Base-by-base conservation (phyloP, 2,329 filamentous ascomycete species). In the Rugonectria rugulosa region DNA sequence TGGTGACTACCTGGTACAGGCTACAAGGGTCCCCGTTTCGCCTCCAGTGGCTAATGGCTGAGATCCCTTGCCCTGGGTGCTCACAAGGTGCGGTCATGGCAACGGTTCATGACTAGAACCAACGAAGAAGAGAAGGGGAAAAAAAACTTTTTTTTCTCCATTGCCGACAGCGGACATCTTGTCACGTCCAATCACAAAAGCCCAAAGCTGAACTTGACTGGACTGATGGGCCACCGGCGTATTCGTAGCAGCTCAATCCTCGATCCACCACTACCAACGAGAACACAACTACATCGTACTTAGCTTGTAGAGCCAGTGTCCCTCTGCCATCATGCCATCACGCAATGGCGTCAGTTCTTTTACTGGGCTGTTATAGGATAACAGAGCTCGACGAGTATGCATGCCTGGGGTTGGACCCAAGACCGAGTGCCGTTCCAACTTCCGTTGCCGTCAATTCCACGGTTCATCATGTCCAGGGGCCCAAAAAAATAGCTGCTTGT, bases 281-380 rank as follows among this genome's bases (percentile, higher is more conserved):
- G n/a, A n/a, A n/a, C n/a, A n/a, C n/a, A n/a, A n/a, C n/a, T n/a
- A n/a, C n/a, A n/a, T n/a, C n/a, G n/a, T n/a, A n/a, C n/a, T n/a
- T n/a, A n/a, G n/a, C n/a, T n/a, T n/a, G n/a, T n/a, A n/a, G n/a
- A n/a, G 56, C 62, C 53, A 64, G 19, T 23, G 45, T 43, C 47
- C 57, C 54, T 56, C 64, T 68, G 58, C 63, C 63, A 67, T 56
- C 65, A 68, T 68, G 65, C 60, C 56, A 53, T 61, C 62, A 63
- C 58, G 45, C 62, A 56, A 68, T 68, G 65, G 65, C 65, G 65
- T 68, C 65, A 68, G 61, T 59, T 14, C 15, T 24, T 15, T 14
- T 21, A n/a, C 12, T 24, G 20, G 15, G 12, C 10, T 42, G n/a
- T n/a, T n/a, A n/a, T n/a, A n/a, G n/a, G 32, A 15, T 17, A 36